These are phyloP conservation scores for Dictyostelium citrinum DNA, from an alignment of 78 protist species.

Conservation along the genomic window DNA sequence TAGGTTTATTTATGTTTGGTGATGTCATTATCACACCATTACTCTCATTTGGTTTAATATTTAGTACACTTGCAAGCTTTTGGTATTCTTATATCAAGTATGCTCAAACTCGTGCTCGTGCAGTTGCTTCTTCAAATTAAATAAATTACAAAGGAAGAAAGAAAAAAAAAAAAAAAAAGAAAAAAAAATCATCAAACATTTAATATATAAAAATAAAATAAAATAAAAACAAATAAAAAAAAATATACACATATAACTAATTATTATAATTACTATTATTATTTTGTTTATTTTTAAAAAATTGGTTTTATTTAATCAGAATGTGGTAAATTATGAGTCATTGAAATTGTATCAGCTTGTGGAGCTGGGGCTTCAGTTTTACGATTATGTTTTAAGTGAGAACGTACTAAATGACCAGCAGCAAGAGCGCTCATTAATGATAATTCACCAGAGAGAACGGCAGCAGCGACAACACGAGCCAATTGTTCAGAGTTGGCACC, in stretches of 20 bases:
- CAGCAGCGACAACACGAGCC: conserved; percentile 86
- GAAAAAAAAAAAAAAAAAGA: not conserved
- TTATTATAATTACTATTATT: not conserved
- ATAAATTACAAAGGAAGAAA: not conserved
- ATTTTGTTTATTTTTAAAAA: not conserved
- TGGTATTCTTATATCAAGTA: conserved; percentile 83
- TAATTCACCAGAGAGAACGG: conserved; percentile 97
- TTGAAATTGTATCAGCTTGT: conserved; percentile 57
- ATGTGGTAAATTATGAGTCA: conserved; percentile 67
- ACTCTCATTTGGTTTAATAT: conserved; percentile 40
- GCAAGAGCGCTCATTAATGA: conserved; percentile 94
- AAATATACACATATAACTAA: not conserved
- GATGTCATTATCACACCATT: conserved; percentile 55
- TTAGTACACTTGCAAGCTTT: conserved; percentile 68
- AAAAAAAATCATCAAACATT: no score
- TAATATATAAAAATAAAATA: no score
- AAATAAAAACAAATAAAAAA: not conserved
- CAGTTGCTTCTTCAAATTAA: not conserved
- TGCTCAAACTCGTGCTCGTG: conserved; percentile 30
- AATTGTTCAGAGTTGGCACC: conserved; percentile 85
- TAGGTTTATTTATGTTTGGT: conserved; percentile 85
- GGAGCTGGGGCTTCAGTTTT: conserved; percentile 47
- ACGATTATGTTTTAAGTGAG: conserved; percentile 93
- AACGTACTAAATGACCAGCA: conserved; percentile 84
- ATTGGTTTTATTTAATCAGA: conserved; percentile 21